Evolutionary conservation across 805 yeast genomes (phyloP).

Genomic region (Hanseniaspora singularis): DNA sequence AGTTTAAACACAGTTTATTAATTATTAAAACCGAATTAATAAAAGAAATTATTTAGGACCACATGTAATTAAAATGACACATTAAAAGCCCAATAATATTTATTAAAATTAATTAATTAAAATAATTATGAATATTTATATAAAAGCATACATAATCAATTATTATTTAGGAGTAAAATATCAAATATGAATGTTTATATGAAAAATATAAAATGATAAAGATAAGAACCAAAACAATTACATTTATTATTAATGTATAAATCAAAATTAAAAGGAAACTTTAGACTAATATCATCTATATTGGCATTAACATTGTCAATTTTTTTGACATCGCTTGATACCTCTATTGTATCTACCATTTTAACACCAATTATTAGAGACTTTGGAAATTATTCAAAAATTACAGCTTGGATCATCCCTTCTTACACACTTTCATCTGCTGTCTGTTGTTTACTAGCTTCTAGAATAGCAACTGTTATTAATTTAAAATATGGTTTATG

Average conservation of each 20-base stretch:
- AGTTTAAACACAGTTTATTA: no score
- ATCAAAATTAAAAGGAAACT: not conserved
- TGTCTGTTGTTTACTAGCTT: slow-evolving; percentile 44
- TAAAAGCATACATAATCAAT: no score
- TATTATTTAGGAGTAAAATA: no score
- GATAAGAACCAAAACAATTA: no score
- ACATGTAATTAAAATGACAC: no score
- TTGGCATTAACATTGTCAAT: not conserved
- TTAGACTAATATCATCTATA: not conserved
- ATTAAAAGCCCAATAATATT: no score
- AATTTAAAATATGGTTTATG: slow-evolving; percentile 43
- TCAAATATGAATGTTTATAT: no score
- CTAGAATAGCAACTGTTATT: slow-evolving; percentile 38
- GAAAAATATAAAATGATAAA: not conserved
- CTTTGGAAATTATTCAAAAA: not conserved
- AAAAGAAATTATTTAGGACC: no score
- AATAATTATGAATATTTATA: no score
- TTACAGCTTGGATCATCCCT: not conserved
- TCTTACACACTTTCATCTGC: slow-evolving; percentile 39
- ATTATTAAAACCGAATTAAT: no score
- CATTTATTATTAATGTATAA: no score
- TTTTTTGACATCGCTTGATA: not conserved
- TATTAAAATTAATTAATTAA: no score
- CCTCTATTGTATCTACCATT: not conserved
- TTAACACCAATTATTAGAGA: not conserved